Conservation (phyloP, 1,284 basidiomycete genomes). For the Sanghuangporus baumii region DNA sequence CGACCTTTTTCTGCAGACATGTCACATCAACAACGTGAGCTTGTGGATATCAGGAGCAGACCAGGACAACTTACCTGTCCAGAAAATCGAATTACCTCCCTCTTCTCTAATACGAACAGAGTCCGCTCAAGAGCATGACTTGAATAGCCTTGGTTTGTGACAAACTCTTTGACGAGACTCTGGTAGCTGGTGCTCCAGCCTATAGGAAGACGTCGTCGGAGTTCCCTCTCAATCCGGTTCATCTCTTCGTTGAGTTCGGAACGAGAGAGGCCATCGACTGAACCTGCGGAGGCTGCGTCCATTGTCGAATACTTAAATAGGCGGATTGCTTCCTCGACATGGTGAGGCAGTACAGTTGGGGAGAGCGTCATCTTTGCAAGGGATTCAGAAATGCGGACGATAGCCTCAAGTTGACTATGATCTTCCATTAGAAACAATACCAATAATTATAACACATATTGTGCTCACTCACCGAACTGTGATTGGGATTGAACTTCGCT, state of each 20-base stretch:
- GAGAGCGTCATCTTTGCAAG: conserved; percentile 92
- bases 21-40: conserved; percentile 14
- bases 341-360: conserved; percentile 83
- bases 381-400: conserved; percentile 97
- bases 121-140: conserved; percentile 91
- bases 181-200: conserved; percentile 98
- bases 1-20: conserved; percentile 46
- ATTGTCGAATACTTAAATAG: conserved; percentile 99
- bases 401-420: conserved; percentile 92
- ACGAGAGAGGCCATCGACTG: conserved; percentile 88
- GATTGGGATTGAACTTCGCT: conserved; percentile 96
- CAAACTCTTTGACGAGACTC: conserved; percentile 92
- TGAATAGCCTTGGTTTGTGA: conserved; percentile 86
- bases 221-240: conserved; percentile 86
- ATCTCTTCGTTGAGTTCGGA: conserved; percentile 95
- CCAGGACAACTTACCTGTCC: conserved; percentile 45
- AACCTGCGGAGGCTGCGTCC: conserved; percentile 95
- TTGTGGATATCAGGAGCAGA: conserved; percentile 3
- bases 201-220: conserved; percentile 84
- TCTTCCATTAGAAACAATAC: conserved; percentile 10
- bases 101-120: conserved; percentile 90
- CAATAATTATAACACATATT: neutral
- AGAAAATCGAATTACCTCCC: conserved; percentile 90
- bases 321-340: conserved; percentile 97
- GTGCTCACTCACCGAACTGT: conserved; percentile 73